Evolutionary conservation across 306 rosid genomes (phyloP).

Genomic region (Gastrolobium bilobum): DNA sequence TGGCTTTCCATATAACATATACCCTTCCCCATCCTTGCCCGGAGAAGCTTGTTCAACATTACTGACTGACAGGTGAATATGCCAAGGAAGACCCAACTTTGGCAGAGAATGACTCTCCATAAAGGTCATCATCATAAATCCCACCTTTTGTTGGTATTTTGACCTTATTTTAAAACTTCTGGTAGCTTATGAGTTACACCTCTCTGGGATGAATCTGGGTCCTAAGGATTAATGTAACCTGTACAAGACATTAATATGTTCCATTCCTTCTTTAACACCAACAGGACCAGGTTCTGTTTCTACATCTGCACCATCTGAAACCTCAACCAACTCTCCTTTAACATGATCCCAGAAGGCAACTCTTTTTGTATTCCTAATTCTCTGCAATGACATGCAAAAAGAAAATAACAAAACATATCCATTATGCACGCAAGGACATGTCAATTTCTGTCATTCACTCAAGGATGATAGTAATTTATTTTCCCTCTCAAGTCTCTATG

Average conservation of each 20-base stretch:
- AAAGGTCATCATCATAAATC: constrained; percentile 81
- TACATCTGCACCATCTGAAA: constrained; percentile 95
- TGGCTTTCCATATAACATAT: constrained; percentile 54
- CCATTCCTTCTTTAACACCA: constrained; percentile 98
- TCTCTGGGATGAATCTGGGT: constrained; percentile 70
- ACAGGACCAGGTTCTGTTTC: constrained; percentile 96
- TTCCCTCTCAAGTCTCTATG: too few relatives aligned
- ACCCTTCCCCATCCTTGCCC: constrained; percentile 54
- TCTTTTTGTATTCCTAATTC: constrained; percentile 70
- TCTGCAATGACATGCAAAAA: constrained; percentile 37
- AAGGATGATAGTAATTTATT: too few relatives aligned
- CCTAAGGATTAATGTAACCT: constrained; percentile 76
- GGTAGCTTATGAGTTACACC: constrained; percentile 94
- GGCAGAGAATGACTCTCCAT: constrained; percentile 86
- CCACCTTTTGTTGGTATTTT: constrained; percentile 73
- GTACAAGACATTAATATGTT: constrained; percentile 93
- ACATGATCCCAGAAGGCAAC: constrained; percentile 94
- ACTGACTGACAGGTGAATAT: constrained; percentile 57
- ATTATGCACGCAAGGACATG: too few relatives aligned
- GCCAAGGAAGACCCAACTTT: constrained; percentile 97
- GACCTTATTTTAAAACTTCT: constrained; percentile 83
- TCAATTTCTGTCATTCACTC: too few relatives aligned
- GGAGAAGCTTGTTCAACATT: constrained; percentile 55
- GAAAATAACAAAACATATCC: too few relatives aligned
- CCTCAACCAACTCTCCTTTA: constrained; percentile 90